Base-by-base conservation (phyloP, 768 basidiomycete species). In the Stropharia rugosoannulata region DNA sequence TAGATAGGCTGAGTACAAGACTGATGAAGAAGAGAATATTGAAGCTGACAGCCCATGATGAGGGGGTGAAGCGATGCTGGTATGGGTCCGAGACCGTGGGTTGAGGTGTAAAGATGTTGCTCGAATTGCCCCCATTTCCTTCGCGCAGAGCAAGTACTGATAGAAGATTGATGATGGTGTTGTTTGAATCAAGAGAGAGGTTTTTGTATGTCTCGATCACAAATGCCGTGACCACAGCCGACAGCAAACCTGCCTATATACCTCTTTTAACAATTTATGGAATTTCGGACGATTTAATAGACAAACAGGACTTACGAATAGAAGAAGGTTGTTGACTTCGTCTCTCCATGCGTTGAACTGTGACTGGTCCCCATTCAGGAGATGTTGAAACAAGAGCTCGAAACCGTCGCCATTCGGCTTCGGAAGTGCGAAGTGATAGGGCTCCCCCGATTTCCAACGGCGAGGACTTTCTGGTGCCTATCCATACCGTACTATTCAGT, bases 201-300 rank as follows among this genome's bases (percentile, higher is more conserved):
- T 41, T 52, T 27, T 64, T 55, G 46, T 57, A 66, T 7, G 61
- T 56, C 19, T 62, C 56, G 13, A 66, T 50, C 16, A 57, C 59
- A 45, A 66, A 66, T n/a, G 60, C 59, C 1, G 62, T 61, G 13
- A 63, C 57, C 7, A 59, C 60, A 18, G 57, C 60, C 22, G 59
- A 60, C 43, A 64, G 62, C 1, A 64, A 53, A 47, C 63, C 63
- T 18, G 63, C 61, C 61, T 64, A 32, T 16, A 45, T 39, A 48
- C 52, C 32, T 4, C 10, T 19, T 32, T 12, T 47, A 19, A 32
- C 16, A 36, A 36, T 4, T 29, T 36, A 35, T 40, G 9, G 9
- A 18, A 15, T 22, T 16, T 18, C 16, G 41, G 22, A 22, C 16
- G 8, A 22, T 7, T 43, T 43, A 3, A 19, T 8, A 10, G 11